A percentile compares a stretch with the other conserved stretches of the same genome.
Conservation (phyloP, 108 stramenopile genomes). For the Cyclostephanos tholiformis region DNA sequence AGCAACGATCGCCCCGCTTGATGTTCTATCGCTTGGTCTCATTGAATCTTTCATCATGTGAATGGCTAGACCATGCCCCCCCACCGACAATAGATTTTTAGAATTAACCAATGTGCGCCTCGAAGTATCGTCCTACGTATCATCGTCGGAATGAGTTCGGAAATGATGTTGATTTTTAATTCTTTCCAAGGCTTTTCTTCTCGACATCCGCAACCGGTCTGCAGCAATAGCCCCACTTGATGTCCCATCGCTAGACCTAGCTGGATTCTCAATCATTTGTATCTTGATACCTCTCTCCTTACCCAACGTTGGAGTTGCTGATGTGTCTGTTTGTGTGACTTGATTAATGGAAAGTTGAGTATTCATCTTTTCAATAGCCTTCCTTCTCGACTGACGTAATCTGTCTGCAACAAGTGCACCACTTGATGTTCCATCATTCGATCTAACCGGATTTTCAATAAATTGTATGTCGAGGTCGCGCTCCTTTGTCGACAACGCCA, state of each 20-base stretch:
- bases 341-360: not conserved
- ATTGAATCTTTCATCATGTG: conserved; percentile 26
- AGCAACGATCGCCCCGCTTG: conserved; percentile 29
- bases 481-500: not conserved
- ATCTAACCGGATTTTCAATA: conserved; percentile 34
- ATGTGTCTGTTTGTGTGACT: too few relatives aligned
- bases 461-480: not conserved
- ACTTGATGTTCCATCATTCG: conserved; percentile 44
- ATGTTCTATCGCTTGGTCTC: conserved; percentile 40
- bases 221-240: conserved; percentile 35
- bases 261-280: conserved; percentile 33
- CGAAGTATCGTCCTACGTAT: not conserved
- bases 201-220: conserved; percentile 9
- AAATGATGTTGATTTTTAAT: not conserved
- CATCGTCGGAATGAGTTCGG: not conserved
- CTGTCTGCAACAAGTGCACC: conserved; percentile 37
- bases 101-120: too few relatives aligned
- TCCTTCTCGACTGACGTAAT: conserved; percentile 35
- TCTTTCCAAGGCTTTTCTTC: conserved; percentile 9
- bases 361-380: conserved; percentile 16
- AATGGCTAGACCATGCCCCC: conserved; percentile 15
- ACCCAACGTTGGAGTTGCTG: too few relatives aligned
- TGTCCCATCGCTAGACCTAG: conserved; percentile 38
- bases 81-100: too few relatives aligned
- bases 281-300: too few relatives aligned